These are phyloP conservation scores for Spathaspora arborariae DNA, from an alignment of 805 yeast genomes.

Conservation along the genomic window DNA sequence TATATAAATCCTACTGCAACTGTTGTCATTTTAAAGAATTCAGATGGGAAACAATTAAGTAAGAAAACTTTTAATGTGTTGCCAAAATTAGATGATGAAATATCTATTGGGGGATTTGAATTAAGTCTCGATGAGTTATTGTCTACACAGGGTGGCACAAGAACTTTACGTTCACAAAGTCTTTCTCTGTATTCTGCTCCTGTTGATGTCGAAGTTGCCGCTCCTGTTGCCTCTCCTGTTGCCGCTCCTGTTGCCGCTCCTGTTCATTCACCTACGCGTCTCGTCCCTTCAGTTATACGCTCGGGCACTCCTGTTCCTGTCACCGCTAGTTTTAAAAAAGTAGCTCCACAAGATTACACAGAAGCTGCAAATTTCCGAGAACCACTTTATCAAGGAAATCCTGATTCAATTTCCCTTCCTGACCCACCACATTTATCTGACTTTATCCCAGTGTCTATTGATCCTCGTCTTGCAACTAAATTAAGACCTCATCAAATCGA, in stretches of 20 bases:
- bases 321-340: conserved; percentile 1
- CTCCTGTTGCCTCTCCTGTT: neutral
- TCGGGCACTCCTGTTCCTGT: neutral
- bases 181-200: no score
- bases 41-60: conserved; percentile 16
- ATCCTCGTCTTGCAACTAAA: conserved; percentile 47
- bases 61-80: conserved; percentile 14
- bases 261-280: neutral
- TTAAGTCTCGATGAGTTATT: conserved; percentile 54
- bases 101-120: conserved; percentile 57
- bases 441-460: conserved; percentile 20
- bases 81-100: conserved; percentile 17
- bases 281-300: neutral
- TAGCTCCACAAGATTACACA: conserved; percentile 4
- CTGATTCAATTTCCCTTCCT: conserved; percentile 7
- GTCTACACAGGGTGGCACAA: neutral
- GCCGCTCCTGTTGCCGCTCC: neutral
- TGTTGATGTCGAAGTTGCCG: neutral
- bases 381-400: conserved; percentile 3
- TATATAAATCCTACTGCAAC: conserved; percentile 4
- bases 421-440: conserved; percentile 2
- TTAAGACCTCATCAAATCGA: conserved; percentile 85
- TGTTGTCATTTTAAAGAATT: conserved; percentile 24
- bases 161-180: neutral
- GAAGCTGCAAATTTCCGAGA: neutral